Percentiles rank a stretch among this genome's conserved stretches.
Conservation (phyloP, 257 asterid species). For the Salvia rosmarinus region DNA sequence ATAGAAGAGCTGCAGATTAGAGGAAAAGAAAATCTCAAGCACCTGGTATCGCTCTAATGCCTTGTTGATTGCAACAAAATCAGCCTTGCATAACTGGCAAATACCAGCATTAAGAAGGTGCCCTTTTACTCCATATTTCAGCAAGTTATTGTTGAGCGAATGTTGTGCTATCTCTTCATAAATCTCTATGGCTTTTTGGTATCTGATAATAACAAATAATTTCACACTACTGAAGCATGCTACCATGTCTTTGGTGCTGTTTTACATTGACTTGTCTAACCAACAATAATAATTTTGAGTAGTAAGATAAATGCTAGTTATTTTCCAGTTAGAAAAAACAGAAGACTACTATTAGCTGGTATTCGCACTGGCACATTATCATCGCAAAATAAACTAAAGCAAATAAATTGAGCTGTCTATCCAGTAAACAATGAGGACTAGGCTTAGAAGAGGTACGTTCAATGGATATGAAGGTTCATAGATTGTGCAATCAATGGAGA, state of each 20-base stretch:
- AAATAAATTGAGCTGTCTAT: background rate
- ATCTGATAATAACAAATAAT: slow-evolving; percentile 42
- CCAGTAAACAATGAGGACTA: slow-evolving; percentile 11
- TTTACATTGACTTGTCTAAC: slow-evolving; percentile 18
- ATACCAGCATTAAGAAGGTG: slow-evolving; percentile 79
- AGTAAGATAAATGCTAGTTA: background rate
- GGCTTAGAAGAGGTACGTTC: background rate
- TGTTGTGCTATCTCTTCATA: slow-evolving; percentile 73
- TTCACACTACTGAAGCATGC: slow-evolving; percentile 19
- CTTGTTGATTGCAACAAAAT: slow-evolving; percentile 59
- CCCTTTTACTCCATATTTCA: slow-evolving; percentile 74
- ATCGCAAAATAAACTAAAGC: slow-evolving; percentile 1
- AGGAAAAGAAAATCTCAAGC: background rate
- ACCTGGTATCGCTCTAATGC: slow-evolving; percentile 67
- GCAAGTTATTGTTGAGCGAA: slow-evolving; percentile 59
- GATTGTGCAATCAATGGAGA: background rate
- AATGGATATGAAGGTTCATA: slow-evolving; percentile 17
- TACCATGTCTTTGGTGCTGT: slow-evolving; percentile 7
- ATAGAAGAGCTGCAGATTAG: slow-evolving; percentile 14
- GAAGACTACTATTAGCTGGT: background rate
- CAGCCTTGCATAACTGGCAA: slow-evolving; percentile 71
- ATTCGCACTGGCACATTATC: background rate
- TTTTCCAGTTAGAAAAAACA: background rate
- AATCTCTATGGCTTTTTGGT: slow-evolving; percentile 62
- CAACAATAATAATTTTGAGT: background rate